Percentiles rank a stretch among this genome's conserved stretches.
Evolutionary conservation across 208 protist species (phyloP).

Genomic region (Leishmania martiniquensis): DNA sequence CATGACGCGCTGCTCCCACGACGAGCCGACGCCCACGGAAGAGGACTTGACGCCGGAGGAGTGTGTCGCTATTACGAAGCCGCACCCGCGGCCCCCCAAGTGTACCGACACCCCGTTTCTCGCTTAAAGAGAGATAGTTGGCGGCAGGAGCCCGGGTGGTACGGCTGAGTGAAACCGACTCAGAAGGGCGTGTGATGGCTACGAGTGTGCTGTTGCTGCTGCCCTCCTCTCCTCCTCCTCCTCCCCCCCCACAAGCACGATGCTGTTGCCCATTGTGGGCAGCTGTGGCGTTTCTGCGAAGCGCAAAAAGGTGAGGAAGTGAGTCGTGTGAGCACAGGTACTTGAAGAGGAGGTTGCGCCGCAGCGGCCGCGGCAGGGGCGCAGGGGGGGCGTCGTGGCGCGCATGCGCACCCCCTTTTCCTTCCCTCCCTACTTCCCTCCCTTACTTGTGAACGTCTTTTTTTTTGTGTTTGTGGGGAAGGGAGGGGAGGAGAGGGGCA

Average conservation of each 20-base stretch:
- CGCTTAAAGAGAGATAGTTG: conserved; percentile 3
- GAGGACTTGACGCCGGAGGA: conserved; percentile 32
- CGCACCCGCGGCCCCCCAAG: conserved; percentile 70
- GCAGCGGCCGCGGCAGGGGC: neutral
- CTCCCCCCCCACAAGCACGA: neutral
- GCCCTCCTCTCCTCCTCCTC: neutral
- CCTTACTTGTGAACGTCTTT: neutral
- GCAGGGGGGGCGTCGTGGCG: neutral
- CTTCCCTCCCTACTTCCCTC: neutral
- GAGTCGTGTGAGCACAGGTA: neutral
- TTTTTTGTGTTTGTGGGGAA: neutral
- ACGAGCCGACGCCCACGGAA: conserved; percentile 67
- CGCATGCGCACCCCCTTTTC: neutral
- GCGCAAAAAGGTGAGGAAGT: neutral
- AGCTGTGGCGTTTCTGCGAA: too few species aligned
- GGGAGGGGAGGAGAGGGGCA: too few species aligned
- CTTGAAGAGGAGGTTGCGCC: neutral
- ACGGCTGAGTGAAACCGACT: neutral
- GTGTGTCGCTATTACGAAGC: conserved; percentile 73
- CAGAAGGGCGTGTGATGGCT: too few species aligned
- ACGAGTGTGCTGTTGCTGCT: too few species aligned
- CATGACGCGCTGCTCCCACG: conserved; percentile 64
- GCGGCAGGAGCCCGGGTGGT: neutral
- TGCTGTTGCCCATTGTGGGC: neutral
- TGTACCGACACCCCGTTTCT: conserved; percentile 87